A percentile compares a stretch with the other conserved stretches of the same genome.
phyloP scores from a whole-genome alignment of 805 yeast species.

The Kregervanrija delftensis region DNA sequence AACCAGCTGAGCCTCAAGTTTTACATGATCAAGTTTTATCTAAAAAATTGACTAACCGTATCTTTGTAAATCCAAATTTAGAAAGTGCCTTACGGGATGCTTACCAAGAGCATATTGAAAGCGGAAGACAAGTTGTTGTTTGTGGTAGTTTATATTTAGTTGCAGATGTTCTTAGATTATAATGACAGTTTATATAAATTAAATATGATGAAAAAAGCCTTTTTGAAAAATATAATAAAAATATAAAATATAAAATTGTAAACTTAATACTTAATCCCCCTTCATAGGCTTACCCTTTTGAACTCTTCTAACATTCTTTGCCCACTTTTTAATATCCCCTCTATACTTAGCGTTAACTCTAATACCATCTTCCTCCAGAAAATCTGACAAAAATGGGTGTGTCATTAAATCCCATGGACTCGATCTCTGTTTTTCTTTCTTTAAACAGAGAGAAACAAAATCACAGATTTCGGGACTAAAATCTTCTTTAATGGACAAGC shows the following conservation, averaged over 20 bases:
- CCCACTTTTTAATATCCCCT: constrained; percentile 28
- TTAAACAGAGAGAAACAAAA: constrained; percentile 69
- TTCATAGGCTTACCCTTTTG: constrained; percentile 29
- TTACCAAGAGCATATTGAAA: constrained; percentile 5
- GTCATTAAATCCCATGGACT: constrained; percentile 64
- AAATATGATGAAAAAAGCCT: not conserved
- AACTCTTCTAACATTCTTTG: constrained; percentile 29
- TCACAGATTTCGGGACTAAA: constrained; percentile 48
- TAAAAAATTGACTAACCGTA: constrained; percentile 15
- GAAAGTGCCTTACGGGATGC: constrained; percentile 23
- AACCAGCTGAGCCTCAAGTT: constrained; percentile 33
- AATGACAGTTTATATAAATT: not conserved
- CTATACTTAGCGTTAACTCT: constrained; percentile 18
- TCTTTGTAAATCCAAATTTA: constrained; percentile 12
- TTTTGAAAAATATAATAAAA: not conserved
- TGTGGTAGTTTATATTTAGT: constrained; percentile 70
- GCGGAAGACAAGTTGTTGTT: constrained; percentile 34
- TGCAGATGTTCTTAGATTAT: constrained; percentile 43
- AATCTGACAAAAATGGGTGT: constrained; percentile 26
- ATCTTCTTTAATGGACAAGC: constrained; percentile 37
- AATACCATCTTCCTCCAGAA: constrained; percentile 27
- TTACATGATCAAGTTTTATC: constrained; percentile 24
- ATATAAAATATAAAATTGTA: not conserved
- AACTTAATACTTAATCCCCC: not conserved
- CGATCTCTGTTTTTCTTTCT: constrained; percentile 67